Evolutionary conservation across 768 basidiomycete species (phyloP), one percentile per base, ranked within the genome.

Genomic region (Calvatia gigantea): DNA sequence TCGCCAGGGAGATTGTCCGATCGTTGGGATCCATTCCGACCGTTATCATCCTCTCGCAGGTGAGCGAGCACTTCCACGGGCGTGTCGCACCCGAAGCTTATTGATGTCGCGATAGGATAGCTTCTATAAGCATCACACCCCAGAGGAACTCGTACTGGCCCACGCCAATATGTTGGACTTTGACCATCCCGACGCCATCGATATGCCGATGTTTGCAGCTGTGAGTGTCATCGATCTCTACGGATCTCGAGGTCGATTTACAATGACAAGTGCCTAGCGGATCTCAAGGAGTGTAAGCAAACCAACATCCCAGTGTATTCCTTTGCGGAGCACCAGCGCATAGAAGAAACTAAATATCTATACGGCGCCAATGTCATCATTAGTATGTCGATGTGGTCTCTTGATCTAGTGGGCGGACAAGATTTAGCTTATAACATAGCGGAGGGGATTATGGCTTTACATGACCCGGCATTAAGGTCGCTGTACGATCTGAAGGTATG

Each of bases 331-430:
- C 97, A 99, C 70, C 94, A 97, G 67, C 77, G 92, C 56, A 66
- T 87, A 25, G 71, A 80, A 12, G 87, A 92, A 61, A 86, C 79
- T 27, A 89, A 93, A 67, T 95, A 97, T 70, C 74, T 96, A 2
- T 98, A 98, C 67, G 94, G 94, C 3, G 94, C 94, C 11, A 86
- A 90, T 15, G 88, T 98, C 46, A 91, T 97, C 63, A 94, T 97
- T 53, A 83, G 87, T 86, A 60, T 48, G 71, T 65, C 23, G 27
- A 25, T 41, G 15, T 12, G 12, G 15, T 37, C 32, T 27, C 33
- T 41, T 31, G 12, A 21, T 21, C 42, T 23, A 33, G n/a, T n/a
- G n/a, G n/a, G n/a, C n/a, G 35, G 39, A 29, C 1, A 56, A 29
- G 15, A 21, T 19, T 17, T 2, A 29, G 23, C n/a, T 25, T 56